Evolutionary conservation across 306 rosid genomes (phyloP), one percentile per base, ranked within the genome.

Genomic region (Sesbania bispinosa): DNA sequence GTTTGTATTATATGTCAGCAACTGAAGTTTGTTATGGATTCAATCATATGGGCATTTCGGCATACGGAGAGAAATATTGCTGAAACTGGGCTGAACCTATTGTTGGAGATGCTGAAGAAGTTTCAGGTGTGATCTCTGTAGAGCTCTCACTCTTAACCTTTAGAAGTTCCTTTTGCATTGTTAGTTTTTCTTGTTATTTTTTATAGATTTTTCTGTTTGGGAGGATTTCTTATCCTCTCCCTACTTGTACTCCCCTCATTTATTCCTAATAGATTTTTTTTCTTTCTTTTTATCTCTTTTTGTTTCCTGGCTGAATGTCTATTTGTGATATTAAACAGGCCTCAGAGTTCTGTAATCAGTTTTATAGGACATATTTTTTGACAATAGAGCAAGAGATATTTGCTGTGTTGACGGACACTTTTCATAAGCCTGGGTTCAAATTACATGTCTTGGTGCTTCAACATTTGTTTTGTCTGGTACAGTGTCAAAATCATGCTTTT

Each of bases 401-500:
- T 82, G 99, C 96, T 18, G 97, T 91, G 76, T 79, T 90, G 85
- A 94, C 96, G 6, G 97, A 94, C 84, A 94, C 97, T 0, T 94
- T 94, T 61, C 99, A 94, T 83, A 94, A 94, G 80, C 99, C 97
- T 27, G 96, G 99, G 69, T 94, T 94, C 88, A 94, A 94, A 88
- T 86, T 94, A 61, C 99, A 94, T 82, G 96, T 94, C 72, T 69
- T 85, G 81, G 99, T 94, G 81, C 97, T 94, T 21, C 99, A 90
- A 68, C 99, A 94, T 70, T 74, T 94, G 77, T 87, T 91, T 82
- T 89, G 93, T 85, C 88, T 91, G 88, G 99, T 94, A 82, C 14
- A 23, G 53, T 71, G 4, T 83, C 71, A 43, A 47, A 19, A 23
- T 20, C 39, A 2, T 33, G 62, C 4, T 35, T 54, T 53, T 6